Evolutionary conservation across 805 yeast genomes (phyloP), one percentile per base, ranked within the genome.

Genomic region (Tetrapisispora phaffii): DNA sequence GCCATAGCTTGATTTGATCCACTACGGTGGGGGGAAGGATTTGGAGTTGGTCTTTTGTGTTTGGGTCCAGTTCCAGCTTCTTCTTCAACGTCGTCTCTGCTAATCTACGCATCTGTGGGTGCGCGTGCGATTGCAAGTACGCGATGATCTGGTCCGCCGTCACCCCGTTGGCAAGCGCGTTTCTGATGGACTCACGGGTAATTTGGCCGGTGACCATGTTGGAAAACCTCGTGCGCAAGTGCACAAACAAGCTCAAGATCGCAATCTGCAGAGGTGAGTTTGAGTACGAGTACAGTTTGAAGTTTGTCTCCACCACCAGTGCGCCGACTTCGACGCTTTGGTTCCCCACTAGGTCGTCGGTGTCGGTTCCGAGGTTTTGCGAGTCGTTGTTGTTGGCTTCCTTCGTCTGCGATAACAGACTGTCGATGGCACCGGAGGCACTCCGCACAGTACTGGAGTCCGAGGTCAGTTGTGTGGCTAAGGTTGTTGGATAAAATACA

Each of bases 1-100:
- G 97, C 99, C 99, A 93, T 44, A 93, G 71, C 59, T 80, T 82
- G 54, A 93, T 85, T 62, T 93, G 99, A 65, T 93, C 99, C 1
- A 86, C 85, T n/a, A 93, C 95, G 0, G 96, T 93, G 0, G 97
- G 96, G 3, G 97, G 97, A 6, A 85, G 62, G 12, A 93, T 69
- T 57, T 81, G 80, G 47, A 79, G 55, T 50, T 74, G 60, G 52
- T 79, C 75, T 50, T 74, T 73, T 7, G 73, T 65, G 13, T 67
- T 68, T 6, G 68, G 60, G 37, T 67, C 71, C 47, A 79, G 74
- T 48, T 83, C 93, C 42, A 79, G 60, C 59, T 81, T 82, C 55
- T 81, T 83, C 48, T 77, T 79, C 34, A 80, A 59, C 44, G 68
- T 75, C 42, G 80, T 87, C 51, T 83, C 86, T 0, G 90, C 93